Evolutionary conservation across 306 rosid species (phyloP), one percentile per base, ranked within the genome.

Genomic region (Fagus crenata): DNA sequence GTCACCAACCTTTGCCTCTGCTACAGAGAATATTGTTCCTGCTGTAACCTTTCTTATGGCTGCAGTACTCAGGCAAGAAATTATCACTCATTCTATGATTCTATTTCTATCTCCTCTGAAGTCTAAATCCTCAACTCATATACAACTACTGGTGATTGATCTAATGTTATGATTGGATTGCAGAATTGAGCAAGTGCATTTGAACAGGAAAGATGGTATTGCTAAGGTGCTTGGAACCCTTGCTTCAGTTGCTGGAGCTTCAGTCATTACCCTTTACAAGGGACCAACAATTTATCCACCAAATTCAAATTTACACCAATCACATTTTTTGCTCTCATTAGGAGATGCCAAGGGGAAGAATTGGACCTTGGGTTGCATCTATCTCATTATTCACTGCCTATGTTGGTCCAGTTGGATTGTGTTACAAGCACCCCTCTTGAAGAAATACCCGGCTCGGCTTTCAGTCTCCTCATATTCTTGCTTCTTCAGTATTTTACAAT

Each of bases 21-120:
- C 89, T 43, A 90, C 83, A 87, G 93, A 92, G 75, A 92, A 92
- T 63, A 79, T 90, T 12, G 87, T 90, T 75, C 97, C 97, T 3
- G 96, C 97, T 53, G 82, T 90, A 15, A 92, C 97, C n/a, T 90
- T 90, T 78, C 90, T 92, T 55, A 84, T 92, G 90, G 91, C 97
- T 14, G 89, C 67, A 0, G 7, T 87, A 28, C 85, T 89, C 78
- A 76, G 96, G 93, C 87, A 86, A 82, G 86, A 17, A 49, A 54
- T 15, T 72, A 54, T 59, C 69, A 31, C 9, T 58, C n/a, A 17
- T n/a, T 79, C 36, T 53, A 22, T 22, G 28, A 22, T 22, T 22
- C 28, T 22, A 22, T 22, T 22, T 22, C 28, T 22, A 13, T 41
- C 31, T 56, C 35, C 63, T 80, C 3, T 39, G 46, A 74, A n/a